These are phyloP conservation scores for Pseudocercospora pini-densiflorae DNA, from an alignment of 2,329 filamentous ascomycete genomes.

Conservation along the genomic window DNA sequence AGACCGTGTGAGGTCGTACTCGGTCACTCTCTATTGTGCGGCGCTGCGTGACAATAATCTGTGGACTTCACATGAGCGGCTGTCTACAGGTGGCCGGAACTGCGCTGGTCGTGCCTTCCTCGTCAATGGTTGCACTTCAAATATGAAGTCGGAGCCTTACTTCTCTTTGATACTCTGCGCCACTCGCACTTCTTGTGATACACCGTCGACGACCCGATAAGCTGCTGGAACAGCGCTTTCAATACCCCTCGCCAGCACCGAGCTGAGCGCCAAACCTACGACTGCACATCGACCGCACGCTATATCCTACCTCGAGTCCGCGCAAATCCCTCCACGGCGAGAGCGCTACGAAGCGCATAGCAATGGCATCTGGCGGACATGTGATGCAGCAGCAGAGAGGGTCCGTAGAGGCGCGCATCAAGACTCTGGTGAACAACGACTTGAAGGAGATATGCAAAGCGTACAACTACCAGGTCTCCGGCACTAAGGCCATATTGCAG, in stretches of 20 bases:
- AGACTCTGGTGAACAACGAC: conserved; percentile 65
- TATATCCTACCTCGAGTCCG: not conserved
- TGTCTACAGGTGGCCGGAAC: not conserved
- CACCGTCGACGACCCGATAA: not conserved
- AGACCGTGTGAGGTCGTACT: conserved; percentile 2
- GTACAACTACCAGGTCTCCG: conserved; percentile 76
- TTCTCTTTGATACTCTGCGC: conserved; percentile 3
- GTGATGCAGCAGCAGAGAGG: conserved; percentile 45
- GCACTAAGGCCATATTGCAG: conserved; percentile 84
- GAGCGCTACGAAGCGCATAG: conserved; percentile 17
- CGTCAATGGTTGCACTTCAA: not conserved
- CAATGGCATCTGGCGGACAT: conserved; percentile 42
- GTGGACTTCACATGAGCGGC: conserved; percentile 6
- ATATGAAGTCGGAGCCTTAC: conserved; percentile 9
- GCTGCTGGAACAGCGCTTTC: not conserved
- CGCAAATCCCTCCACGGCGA: conserved; percentile 9
- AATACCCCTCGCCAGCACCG: not conserved
- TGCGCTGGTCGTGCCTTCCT: conserved; percentile 4
- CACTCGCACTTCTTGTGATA: conserved; percentile 7
- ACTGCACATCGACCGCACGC: not conserved
- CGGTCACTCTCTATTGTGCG: conserved; percentile 1
- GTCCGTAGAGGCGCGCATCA: conserved; percentile 42
- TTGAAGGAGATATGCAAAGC: conserved; percentile 76
- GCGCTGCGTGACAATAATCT: conserved; percentile 7
- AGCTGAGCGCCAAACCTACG: not conserved